Conservation (phyloP, 1,284 basidiomycete species). For the Cystobasidiaceae sp. region DNA sequence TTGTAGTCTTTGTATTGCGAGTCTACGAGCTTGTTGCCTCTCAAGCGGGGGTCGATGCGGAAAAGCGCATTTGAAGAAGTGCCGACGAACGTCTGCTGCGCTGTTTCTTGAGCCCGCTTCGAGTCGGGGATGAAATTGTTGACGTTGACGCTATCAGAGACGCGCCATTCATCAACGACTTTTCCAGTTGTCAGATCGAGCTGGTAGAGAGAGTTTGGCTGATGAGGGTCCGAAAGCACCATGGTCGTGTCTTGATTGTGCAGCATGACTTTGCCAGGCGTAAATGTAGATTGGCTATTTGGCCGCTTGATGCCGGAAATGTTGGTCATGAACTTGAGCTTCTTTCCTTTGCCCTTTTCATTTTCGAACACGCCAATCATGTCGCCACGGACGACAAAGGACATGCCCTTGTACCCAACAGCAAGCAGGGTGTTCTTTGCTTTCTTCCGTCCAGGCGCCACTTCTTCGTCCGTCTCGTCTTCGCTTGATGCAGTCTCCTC, state of each 20-base stretch:
- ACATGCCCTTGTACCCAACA: slow-evolving; percentile 86
- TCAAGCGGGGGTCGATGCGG: slow-evolving; percentile 89
- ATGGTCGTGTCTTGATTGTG: slow-evolving; percentile 96
- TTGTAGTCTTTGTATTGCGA: slow-evolving; percentile 94
- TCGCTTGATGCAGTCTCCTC: slow-evolving; percentile 43
- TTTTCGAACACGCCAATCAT: slow-evolving; percentile 97
- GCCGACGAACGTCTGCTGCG: slow-evolving; percentile 88
- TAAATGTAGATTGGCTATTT: slow-evolving; percentile 71
- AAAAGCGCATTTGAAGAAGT: slow-evolving; percentile 90
- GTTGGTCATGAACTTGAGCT: slow-evolving; percentile 64
- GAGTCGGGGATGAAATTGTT: slow-evolving; percentile 84
- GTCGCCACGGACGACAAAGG: slow-evolving; percentile 90
- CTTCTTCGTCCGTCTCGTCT: slow-evolving; percentile 46
- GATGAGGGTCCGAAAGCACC: slow-evolving; percentile 80
- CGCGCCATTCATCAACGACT: slow-evolving; percentile 97
- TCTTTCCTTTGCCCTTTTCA: slow-evolving; percentile 56
- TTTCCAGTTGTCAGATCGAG: slow-evolving; percentile 95
- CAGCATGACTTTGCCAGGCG: slow-evolving; percentile 89
- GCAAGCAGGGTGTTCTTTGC: slow-evolving; percentile 85
- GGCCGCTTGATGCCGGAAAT: slow-evolving; percentile 78
- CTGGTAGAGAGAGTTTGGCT: slow-evolving; percentile 79
- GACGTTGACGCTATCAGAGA: slow-evolving; percentile 80
- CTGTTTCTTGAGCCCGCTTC: slow-evolving; percentile 92
- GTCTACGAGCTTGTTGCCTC: slow-evolving; percentile 88
- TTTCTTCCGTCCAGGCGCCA: slow-evolving; percentile 39